A percentile compares a stretch with the other conserved stretches of the same genome.
Conservation (phyloP, 75 land plant species). For the Sequoiadendron giganteum region DNA sequence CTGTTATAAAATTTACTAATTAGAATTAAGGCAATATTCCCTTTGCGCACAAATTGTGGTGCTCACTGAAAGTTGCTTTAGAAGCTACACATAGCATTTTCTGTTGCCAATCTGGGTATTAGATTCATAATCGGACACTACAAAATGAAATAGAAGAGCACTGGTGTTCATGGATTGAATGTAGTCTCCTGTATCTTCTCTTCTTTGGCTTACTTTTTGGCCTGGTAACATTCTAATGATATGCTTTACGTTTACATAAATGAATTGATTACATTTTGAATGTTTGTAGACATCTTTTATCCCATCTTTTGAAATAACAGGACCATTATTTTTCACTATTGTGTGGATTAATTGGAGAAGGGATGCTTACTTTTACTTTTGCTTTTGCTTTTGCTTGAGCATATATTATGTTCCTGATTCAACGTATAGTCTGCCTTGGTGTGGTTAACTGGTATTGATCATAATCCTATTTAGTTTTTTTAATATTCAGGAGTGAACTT, state of each 20-base stretch:
- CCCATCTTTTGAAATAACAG: background rate
- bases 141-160: background rate
- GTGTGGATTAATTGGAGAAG: background rate
- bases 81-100: background rate
- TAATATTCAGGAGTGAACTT: conserved; percentile 43
- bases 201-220: background rate
- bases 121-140: background rate
- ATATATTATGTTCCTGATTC: background rate
- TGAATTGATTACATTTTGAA: background rate
- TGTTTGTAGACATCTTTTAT: background rate
- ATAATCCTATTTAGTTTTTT: background rate
- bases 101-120: background rate
- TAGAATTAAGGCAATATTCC: background rate
- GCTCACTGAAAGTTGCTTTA: background rate
- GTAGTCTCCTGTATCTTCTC: background rate
- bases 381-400: background rate
- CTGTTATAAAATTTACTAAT: background rate
- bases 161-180: background rate
- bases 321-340: background rate
- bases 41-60: background rate
- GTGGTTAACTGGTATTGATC: background rate
- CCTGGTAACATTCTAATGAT: background rate
- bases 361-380: background rate
- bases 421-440: background rate
- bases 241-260: background rate